A percentile compares a stretch with the other conserved stretches of the same genome.
phyloP scores from a whole-genome alignment of 352 stramenopile genomes.

The Aphanomyces astaci region DNA sequence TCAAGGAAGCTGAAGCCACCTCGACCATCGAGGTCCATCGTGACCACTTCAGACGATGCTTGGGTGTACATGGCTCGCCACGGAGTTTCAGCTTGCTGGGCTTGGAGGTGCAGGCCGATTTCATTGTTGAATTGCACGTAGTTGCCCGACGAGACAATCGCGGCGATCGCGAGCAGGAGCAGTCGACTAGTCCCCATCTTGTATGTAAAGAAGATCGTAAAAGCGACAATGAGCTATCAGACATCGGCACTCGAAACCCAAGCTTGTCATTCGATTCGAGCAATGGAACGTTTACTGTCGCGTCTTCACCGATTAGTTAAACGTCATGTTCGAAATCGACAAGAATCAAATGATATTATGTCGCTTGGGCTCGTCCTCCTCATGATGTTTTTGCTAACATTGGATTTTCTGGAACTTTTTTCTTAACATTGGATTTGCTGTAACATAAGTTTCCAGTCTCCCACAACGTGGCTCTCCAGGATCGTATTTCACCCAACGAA shows the following conservation, averaged over 20 bases:
- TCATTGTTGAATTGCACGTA: constrained; percentile 17
- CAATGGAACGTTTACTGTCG: not conserved
- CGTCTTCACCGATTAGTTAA: not conserved
- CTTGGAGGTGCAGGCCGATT: constrained; percentile 1
- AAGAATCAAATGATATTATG: too few species aligned
- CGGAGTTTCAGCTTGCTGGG: not conserved
- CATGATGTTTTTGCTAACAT: not conserved
- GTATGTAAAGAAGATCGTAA: not conserved
- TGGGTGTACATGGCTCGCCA: constrained; percentile 3
- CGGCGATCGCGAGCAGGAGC: not conserved
- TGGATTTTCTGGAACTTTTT: not conserved
- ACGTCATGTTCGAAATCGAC: not conserved
- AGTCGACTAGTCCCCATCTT: not conserved
- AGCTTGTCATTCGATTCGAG: constrained; percentile 7
- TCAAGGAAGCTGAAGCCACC: not conserved
- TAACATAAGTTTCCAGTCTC: too few species aligned
- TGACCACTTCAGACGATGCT: not conserved
- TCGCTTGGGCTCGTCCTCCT: too few species aligned
- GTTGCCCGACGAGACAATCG: not conserved
- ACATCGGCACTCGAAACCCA: not conserved
- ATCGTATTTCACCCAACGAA: too few species aligned
- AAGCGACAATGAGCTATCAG: not conserved
- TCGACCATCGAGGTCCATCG: constrained; percentile 14
- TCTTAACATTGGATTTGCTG: too few species aligned
- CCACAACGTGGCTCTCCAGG: too few species aligned